Conservation (phyloP, 768 basidiomycete species). For the Lactarius vividus region DNA sequence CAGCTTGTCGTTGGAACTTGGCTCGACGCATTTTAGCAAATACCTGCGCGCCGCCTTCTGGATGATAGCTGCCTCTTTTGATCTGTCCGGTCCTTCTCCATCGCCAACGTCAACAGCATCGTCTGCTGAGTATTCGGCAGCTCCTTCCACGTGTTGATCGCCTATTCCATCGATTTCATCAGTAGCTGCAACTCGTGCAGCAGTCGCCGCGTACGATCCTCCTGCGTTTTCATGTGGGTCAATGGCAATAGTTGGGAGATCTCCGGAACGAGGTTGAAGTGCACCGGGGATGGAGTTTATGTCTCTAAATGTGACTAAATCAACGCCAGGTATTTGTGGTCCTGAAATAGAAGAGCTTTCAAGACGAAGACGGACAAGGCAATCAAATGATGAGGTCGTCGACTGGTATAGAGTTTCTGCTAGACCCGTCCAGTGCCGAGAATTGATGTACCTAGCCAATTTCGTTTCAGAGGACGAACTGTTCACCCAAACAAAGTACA, state of each 20-base stretch:
- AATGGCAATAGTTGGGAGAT: not conserved
- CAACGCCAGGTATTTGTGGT: not conserved
- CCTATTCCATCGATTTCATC: not conserved
- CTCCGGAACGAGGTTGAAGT: not conserved
- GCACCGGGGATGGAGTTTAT: not conserved
- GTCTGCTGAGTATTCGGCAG: slow-evolving; percentile 6
- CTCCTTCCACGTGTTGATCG: not conserved
- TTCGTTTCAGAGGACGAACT: not conserved
- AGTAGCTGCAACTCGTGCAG: not conserved
- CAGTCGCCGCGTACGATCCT: not conserved
- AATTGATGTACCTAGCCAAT: slow-evolving; percentile 9
- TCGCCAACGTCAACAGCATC: not conserved
- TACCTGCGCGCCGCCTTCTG: slow-evolving; percentile 13
- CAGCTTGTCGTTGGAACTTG: not conserved
- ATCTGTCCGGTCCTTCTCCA: slow-evolving; percentile 11
- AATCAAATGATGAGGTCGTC: slow-evolving; percentile 5
- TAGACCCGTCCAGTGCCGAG: not conserved
- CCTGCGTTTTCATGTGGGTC: not conserved
- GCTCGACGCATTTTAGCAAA: not conserved
- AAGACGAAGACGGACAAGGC: slow-evolving; percentile 7
- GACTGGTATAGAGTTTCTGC: slow-evolving; percentile 11
- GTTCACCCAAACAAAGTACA: not conserved
- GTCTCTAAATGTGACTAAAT: not conserved
- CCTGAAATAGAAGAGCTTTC: not conserved
- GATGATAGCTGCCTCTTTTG: not conserved